Evolutionary conservation across 352 stramenopile species (phyloP).

Genomic region (Phytophthora lateralis): DNA sequence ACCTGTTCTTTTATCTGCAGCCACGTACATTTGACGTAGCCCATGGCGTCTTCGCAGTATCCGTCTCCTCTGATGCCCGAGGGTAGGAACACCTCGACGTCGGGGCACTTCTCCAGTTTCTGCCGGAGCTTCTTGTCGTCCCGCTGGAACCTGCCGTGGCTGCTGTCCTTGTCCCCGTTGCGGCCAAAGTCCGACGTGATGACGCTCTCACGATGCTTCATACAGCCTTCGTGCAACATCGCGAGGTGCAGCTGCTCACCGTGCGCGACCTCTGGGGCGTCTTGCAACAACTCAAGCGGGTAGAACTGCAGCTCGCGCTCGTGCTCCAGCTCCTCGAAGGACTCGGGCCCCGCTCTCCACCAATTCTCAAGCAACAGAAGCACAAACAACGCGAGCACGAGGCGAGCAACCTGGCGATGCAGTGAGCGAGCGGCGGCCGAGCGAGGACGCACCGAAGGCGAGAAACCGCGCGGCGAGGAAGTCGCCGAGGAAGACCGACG

Average conservation of each 20-base stretch:
- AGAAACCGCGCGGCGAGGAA: not conserved
- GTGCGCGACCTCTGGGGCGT: constrained; percentile 28
- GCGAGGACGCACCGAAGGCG: constrained; percentile 4
- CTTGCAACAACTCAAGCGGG: constrained; percentile 23
- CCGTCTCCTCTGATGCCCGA: constrained; percentile 50
- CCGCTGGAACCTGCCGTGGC: constrained; percentile 27
- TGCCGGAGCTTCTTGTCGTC: constrained; percentile 46
- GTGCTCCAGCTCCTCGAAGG: constrained; percentile 32
- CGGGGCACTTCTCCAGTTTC: constrained; percentile 53
- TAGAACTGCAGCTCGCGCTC: constrained; percentile 34
- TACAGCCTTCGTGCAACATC: constrained; percentile 55
- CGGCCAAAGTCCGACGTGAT: constrained; percentile 44
- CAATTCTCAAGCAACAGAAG: constrained; percentile 26
- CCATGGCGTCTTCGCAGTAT: constrained; percentile 78
- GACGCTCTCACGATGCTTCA: constrained; percentile 43
- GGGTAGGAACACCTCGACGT: constrained; percentile 71
- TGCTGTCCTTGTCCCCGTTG: constrained; percentile 18
- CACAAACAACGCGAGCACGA: constrained; percentile 2
- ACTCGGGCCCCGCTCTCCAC: constrained; percentile 19
- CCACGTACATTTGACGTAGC: constrained; percentile 68
- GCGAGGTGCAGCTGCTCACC: constrained; percentile 50
- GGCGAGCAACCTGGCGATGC: not conserved
- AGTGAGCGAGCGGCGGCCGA: constrained; percentile 5
- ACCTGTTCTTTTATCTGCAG: not conserved
- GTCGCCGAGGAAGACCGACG: constrained; percentile 3